Evolutionary conservation across 371 early-diverging fungal genomes (phyloP).

Genomic region (Zancudomyces culisetae): DNA sequence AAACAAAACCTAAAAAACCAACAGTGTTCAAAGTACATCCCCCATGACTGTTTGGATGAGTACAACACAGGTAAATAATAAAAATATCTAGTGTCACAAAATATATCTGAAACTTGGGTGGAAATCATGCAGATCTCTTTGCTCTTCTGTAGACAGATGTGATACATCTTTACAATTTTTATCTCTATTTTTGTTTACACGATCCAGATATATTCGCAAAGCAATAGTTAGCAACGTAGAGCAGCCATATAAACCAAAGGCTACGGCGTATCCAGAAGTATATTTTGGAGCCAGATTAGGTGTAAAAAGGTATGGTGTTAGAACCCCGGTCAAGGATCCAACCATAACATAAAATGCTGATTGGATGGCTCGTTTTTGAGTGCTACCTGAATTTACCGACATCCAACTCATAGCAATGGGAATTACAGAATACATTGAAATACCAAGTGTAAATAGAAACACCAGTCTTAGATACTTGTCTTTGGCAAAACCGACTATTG

Average conservation of each 20-base stretch:
- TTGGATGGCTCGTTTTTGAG: constrained; percentile 17
- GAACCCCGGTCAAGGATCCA: constrained; percentile 18
- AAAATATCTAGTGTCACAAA: no score
- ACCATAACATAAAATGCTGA: constrained; percentile 15
- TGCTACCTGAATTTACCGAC: constrained; percentile 15
- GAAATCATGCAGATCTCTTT: neutral
- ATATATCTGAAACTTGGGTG: constrained; percentile 3
- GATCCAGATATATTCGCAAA: neutral
- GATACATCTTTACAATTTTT: constrained; percentile 1
- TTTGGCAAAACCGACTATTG: neutral
- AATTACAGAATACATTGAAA: constrained; percentile 17
- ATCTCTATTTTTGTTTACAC: constrained; percentile 1
- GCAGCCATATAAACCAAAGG: neutral
- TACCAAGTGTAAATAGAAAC: constrained; percentile 13
- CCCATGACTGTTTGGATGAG: no score
- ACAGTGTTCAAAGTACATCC: no score
- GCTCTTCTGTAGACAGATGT: neutral
- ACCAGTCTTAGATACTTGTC: constrained; percentile 2
- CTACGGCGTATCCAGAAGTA: neutral
- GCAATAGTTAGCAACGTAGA: neutral
- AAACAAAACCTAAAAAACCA: no score
- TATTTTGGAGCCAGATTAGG: neutral
- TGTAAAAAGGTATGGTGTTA: constrained; percentile 19
- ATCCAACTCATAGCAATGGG: constrained; percentile 18
- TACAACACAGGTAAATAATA: no score